Base-by-base conservation (phyloP, 768 basidiomycete species). In the Cystobasidium ongulense region DNA sequence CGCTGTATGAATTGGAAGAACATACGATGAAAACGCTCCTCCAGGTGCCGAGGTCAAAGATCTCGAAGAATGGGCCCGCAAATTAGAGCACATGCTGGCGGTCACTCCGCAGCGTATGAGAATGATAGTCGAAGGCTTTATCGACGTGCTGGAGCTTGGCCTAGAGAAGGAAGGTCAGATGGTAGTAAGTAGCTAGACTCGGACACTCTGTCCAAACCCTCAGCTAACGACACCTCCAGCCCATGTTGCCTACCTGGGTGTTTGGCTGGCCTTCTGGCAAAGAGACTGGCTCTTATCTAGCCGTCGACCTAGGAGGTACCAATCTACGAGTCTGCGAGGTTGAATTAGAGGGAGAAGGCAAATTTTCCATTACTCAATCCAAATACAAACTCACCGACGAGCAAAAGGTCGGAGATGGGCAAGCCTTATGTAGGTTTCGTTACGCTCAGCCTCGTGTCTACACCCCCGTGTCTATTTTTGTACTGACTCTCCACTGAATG, bases 281-380 rank as follows among this genome's bases (percentile, higher is more conserved):
- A 73, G 96, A 99, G 83, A 85, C 84, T 15, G 95, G 96, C 13
- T 89, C 93, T 67, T 96, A 85, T 81, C 87, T 98, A 41, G 92
- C 96, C 8, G 83, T 99, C 62, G 84, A 84, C 75, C 79, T 84
- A 36, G 83, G 84, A 67, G 78, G 78, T 70, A 50, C 70, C 35
- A 98, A 99, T 80, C 86, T 99, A n/a, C 92, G 96, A 53, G 96
- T 97, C 53, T 99, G 96, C 82, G 88, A 96, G 53, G 95, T 99
- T 63, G 90, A 88, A 33, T 84, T 99, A 1, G 87, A 90, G 77
- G 96, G 96, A 29, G 86, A 88, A 11, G 95, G 96, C 74, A 94
- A 95, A 84, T 99, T 98, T 81, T 93, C 97, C 82, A 89, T 99
- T 77, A 92, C 93, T 0, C 95, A 98, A 80, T 89, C 93, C 39